Base-by-base conservation (phyloP, 306 rosid genomes). In the Castanopsis chinensis region DNA sequence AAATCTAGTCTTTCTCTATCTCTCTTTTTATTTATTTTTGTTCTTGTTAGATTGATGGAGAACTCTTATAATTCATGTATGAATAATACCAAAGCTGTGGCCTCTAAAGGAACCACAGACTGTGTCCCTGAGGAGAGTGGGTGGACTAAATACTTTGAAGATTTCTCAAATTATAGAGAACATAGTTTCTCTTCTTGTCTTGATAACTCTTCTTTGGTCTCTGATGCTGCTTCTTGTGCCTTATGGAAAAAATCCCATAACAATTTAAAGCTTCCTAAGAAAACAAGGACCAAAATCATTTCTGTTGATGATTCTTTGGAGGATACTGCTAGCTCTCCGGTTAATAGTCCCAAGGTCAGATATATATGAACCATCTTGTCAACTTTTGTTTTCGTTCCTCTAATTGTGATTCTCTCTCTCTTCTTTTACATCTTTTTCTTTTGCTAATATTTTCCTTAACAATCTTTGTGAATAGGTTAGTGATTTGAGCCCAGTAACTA, bases 251-350 rank as follows among this genome's bases (percentile, higher is more conserved):
- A 68, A 21, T 83, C 93, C 55, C 79, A 82, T 51, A 78, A 61
- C 61, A 57, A 53, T 30, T 53, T 51, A 14, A 82, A 71, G 69
- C 51, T 80, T n/a, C 90, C 87, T 0, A 86, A 57, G 88, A 89
- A 87, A 82, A 74, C 90, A 81, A 89, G 87, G 84, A 76, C 88
- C 79, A 74, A 85, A 57, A 80, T 60, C 18, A 71, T 90, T 68
- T 87, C 81, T 25, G 59, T 79, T 9, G 91, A 88, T 65, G 90
- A 90, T 78, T 88, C 97, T 81, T 88, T 95, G 78, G 99, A 92
- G 74, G 99, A 95, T 76, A 95, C 99, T 71, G 99, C 99, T 69
- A 88, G 97, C 67, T 95, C 99, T 30, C 98, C 98, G 4, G 88
- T 89, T 57, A 95, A 82, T 68, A 95, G 97, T 85, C 99, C 99